These are phyloP conservation scores for Citrullus mucosospermus DNA, from an alignment of 306 rosid species.

Conservation along the genomic window DNA sequence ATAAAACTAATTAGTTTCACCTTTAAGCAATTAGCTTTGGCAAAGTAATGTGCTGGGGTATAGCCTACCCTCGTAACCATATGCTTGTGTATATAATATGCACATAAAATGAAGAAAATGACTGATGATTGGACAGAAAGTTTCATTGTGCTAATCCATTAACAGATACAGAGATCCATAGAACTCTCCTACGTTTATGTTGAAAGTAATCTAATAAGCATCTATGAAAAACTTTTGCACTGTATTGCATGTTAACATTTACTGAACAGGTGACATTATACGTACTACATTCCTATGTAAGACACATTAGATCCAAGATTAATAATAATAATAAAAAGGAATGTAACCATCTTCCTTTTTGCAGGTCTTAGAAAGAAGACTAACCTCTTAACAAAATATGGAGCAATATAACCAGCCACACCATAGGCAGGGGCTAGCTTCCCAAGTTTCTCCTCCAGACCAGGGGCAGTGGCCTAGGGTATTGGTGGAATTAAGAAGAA, in stretches of 20 bases:
- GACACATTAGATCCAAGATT: neutral
- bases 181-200: neutral
- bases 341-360: neutral
- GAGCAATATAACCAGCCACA: constrained; percentile 65
- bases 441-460: constrained; percentile 79
- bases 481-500: neutral
- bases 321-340: neutral
- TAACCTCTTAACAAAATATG: constrained; percentile 73
- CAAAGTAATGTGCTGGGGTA: neutral
- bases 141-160: neutral
- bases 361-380: neutral
- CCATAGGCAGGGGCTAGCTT: constrained; percentile 72
- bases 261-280: neutral
- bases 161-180: neutral
- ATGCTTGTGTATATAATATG: neutral
- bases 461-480: constrained; percentile 69
- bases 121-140: neutral
- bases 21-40: neutral
- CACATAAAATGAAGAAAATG: neutral
- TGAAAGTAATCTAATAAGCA: neutral
- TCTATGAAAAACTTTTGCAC: neutral
- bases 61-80: too few relatives aligned
- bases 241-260: neutral
- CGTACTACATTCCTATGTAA: neutral
- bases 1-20: neutral